Base-by-base conservation (phyloP, 192 early-diverging fungal genomes). In the Cladochytrium replicatum region DNA sequence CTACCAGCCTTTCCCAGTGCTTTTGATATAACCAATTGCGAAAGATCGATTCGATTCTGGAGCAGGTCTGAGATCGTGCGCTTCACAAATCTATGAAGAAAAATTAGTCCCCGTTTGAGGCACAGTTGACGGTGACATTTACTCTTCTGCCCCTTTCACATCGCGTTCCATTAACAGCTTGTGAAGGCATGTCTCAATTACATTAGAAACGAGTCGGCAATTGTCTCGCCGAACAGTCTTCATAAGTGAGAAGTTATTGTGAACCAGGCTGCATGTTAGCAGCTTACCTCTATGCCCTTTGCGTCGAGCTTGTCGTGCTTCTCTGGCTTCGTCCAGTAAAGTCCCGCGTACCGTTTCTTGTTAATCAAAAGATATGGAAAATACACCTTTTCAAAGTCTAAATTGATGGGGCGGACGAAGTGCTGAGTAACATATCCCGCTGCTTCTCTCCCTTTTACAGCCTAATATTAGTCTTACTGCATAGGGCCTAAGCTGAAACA, bases 311-410 rank as follows among this genome's bases (percentile, higher is more conserved):
- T 96, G 63, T 99, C 93, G 53, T 87, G 91, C 46, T 87, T 91
- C 4, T 88, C 81, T 3, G 89, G 75, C n/a, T 69, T 76, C 8
- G 92, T 95, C 95, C 95, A 97, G 64, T 95, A 99, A 13, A 99
- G 60, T 13, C 93, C 95, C 27, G 93, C 92, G 64, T 97, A 99
- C 29, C 91, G 78, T 71, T 99, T 99, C 68, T 99, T 99, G 78
- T 85, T 97, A 54, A 99, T 97, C 27, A 99, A 67, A 46, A 99
- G 61, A 59, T 97, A 99, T 17, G 93, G 93, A 51, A 84, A 97
- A 45, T 99, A 97, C n/a, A 95, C 91, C 58, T 99, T 98, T 60
- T 98, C 93, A 54, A 98, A 98, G 60, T 98, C 94, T n/a, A 98
- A 70, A 57, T 95, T 95, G 68, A 98, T 98, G 1, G 93, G 95